Evolutionary conservation across 2,329 filamentous ascomycete species (phyloP), one percentile per base, ranked within the genome.

Genomic region (Fusarium sp.): DNA sequence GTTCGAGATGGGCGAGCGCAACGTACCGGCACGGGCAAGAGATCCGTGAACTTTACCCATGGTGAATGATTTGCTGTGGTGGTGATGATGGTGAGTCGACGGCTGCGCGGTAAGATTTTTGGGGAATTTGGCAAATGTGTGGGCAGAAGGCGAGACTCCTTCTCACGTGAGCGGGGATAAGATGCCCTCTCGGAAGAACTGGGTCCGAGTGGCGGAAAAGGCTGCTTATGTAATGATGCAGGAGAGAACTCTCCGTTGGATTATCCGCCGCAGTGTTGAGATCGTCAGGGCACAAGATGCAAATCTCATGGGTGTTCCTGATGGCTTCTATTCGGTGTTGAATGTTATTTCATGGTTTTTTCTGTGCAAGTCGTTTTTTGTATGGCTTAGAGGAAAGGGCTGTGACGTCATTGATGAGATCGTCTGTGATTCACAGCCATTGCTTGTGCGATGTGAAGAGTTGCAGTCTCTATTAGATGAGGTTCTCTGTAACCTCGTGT

Each of bases 31-130:
- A 94, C 93, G 93, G 84, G 93, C 93, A 85, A 96, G 92, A 82
- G 93, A 96, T 84, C 93, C 93, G 91, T 95, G 93, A 85, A 95
- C 92, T 88, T 95, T 95, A 87, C 92, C 92, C 92, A 95, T 94
- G 84, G 83, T 92, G 80, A 79, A 76, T 78, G 77, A 79, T 80
- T 79, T 75, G 69, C 73, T 72, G 28, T 80, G 77, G 65, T 77
- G 76, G 75, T 79, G 75, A 75, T 77, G 78, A 73, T 79, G 78
- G 68, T 76, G 74, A 78, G 57, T 77, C 76, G 67, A 66, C 68
- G 67, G 69, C 63, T 59, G 56, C 70, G 72, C 62, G 68, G 65
- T 62, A 65, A 74, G 73, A 73, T 75, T 80, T 80, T 78, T 71
- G 74, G 72, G 76, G 74, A 80, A 77, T 77, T 80, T 76, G 76